Conservation (phyloP, 116 monocot genomes). For the Dioscorea cayenensis region DNA sequence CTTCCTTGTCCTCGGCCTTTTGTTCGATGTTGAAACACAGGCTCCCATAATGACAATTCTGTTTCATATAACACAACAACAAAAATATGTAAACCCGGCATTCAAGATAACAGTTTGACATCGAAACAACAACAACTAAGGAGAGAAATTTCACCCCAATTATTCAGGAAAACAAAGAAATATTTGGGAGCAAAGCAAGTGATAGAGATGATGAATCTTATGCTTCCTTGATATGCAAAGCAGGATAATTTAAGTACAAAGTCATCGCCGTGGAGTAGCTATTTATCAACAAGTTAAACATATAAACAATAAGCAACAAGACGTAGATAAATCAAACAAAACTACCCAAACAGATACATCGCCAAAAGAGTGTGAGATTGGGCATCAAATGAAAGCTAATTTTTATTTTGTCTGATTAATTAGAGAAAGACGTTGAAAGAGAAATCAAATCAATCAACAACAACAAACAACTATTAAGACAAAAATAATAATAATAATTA, state of each 20-base stretch:
- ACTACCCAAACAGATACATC: no score
- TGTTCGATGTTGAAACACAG: conserved; percentile 42
- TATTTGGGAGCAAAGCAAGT: not conserved
- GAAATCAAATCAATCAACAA: not conserved
- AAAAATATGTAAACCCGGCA: not conserved
- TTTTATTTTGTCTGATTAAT: not conserved
- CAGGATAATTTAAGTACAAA: no score
- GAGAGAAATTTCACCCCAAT: no score
- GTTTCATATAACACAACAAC: not conserved
- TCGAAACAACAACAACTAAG: no score
- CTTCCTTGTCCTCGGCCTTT: conserved; percentile 11
- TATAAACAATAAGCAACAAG: not conserved
- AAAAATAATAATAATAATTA: no score
- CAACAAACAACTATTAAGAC: not conserved
- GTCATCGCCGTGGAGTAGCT: not conserved
- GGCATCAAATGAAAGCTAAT: not conserved
- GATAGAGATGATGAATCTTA: not conserved
- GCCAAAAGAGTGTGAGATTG: not conserved
- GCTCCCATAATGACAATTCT: conserved; percentile 40
- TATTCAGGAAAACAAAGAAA: not conserved
- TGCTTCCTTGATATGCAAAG: no score
- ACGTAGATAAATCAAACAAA: not conserved
- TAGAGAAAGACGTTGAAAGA: not conserved
- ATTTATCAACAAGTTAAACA: not conserved
- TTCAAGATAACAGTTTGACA: no score